A percentile compares a stretch with the other conserved stretches of the same genome.
phyloP scores from a whole-genome alignment of 108 stramenopile genomes.

The Parmales sp. region DNA sequence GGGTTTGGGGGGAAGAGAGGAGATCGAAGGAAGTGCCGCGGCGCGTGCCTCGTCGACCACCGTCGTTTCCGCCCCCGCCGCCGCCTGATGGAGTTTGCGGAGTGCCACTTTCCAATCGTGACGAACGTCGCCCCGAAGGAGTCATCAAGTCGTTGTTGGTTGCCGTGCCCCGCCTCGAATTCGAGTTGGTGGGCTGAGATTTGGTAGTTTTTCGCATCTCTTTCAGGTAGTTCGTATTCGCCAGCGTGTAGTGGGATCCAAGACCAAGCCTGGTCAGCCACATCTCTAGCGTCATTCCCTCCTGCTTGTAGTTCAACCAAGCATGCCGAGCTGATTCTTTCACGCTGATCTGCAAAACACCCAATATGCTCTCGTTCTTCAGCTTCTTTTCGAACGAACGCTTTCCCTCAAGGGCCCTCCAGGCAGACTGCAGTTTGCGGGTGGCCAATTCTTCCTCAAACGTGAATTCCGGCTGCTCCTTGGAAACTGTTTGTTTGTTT shows the following conservation, averaged over 20 bases:
- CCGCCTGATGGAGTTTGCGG: no score
- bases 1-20: no score
- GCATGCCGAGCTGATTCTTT: background rate
- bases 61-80: no score
- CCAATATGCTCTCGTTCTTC: background rate
- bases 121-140: no score
- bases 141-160: no score
- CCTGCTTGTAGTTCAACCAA: background rate
- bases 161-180: no score
- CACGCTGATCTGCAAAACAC: background rate
- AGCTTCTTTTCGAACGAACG: background rate
- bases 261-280: background rate
- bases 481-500: no score
- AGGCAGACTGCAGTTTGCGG: background rate
- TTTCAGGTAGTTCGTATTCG: background rate
- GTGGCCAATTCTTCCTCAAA: constrained; percentile 3
- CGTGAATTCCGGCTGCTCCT: background rate
- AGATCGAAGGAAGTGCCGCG: no score
- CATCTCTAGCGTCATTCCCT: constrained; percentile 11
- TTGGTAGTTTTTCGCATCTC: constrained; percentile 7
- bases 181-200: no score
- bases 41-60: no score
- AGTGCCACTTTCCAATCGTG: no score
- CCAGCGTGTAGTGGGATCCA: no score
- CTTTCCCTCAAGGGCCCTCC: constrained; percentile 10